Conservation (phyloP, 768 basidiomycete species). For the Boletus tomentosulus region DNA sequence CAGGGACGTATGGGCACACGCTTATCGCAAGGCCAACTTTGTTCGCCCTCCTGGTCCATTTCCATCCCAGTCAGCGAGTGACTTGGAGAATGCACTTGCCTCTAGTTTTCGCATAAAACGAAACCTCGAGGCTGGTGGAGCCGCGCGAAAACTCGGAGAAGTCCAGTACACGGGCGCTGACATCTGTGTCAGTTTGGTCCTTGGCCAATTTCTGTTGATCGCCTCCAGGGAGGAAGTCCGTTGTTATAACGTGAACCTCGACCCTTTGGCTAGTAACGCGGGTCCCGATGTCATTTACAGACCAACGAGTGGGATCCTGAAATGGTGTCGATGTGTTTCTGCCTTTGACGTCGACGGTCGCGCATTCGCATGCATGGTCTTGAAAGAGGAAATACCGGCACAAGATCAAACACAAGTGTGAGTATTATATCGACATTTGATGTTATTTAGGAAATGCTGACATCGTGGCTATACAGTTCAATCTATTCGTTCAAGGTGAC, state of each 20-base stretch:
- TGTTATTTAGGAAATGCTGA: neutral
- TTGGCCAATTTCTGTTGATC: constrained; percentile 15
- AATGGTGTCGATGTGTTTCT: constrained; percentile 8
- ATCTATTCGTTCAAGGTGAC: neutral
- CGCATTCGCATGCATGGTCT: constrained; percentile 15
- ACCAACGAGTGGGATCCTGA: neutral
- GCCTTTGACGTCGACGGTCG: constrained; percentile 10
- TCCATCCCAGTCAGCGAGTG: constrained; percentile 7
- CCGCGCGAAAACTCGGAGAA: neutral
- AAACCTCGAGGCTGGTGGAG: neutral
- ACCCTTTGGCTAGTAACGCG: neutral
- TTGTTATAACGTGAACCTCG: constrained; percentile 12
- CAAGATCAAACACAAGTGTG: constrained; percentile 3
- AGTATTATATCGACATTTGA: neutral
- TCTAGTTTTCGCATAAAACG: constrained; percentile 5
- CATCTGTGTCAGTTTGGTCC: constrained; percentile 1
- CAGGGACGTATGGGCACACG: constrained; percentile 15
- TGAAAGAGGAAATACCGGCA: neutral
- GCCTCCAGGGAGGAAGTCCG: constrained; percentile 12
- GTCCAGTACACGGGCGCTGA: constrained; percentile 7
- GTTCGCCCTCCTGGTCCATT: constrained; percentile 18
- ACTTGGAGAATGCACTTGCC: constrained; percentile 13
- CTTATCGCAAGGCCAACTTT: constrained; percentile 12
- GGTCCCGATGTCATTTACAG: constrained; percentile 9
- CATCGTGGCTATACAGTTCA: neutral